These are phyloP conservation scores for Penicillium verrucosum DNA, from an alignment of 2,329 filamentous ascomycete genomes.

Conservation along the genomic window DNA sequence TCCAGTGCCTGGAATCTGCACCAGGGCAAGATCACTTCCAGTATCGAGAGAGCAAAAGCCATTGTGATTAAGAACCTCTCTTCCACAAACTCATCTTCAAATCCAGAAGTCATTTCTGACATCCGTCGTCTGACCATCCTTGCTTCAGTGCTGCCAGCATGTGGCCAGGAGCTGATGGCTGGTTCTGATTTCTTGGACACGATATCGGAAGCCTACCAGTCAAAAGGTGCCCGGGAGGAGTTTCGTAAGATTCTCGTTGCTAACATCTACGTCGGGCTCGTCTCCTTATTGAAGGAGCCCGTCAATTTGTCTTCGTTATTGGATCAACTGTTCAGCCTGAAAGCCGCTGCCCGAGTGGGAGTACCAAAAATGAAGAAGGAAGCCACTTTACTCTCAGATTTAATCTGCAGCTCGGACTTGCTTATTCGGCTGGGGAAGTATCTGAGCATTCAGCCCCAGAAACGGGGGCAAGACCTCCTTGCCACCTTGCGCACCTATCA, in stretches of 20 bases:
- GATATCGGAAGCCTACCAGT: constrained; percentile 49
- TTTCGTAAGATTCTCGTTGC: constrained; percentile 68
- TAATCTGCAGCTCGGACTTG: constrained; percentile 77
- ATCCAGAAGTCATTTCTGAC: constrained; percentile 21
- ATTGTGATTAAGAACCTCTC: constrained; percentile 33
- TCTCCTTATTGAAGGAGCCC: constrained; percentile 64
- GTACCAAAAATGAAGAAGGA: constrained; percentile 38
- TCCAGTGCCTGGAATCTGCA: constrained; percentile 47
- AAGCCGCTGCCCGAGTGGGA: constrained; percentile 65
- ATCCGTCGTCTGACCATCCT: constrained; percentile 41
- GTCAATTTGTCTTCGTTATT: constrained; percentile 72
- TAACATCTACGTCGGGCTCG: constrained; percentile 70
- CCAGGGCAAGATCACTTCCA: constrained; percentile 32
- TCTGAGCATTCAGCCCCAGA: constrained; percentile 35
- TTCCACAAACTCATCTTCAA: constrained; percentile 8
- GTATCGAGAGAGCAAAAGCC: constrained; percentile 38
- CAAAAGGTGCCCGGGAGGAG: constrained; percentile 54
- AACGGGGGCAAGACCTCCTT: constrained; percentile 42
- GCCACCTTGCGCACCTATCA: constrained; percentile 41
- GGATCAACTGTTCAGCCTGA: constrained; percentile 80
- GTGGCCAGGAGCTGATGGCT: constrained; percentile 65
- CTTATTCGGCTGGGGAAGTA: constrained; percentile 47
- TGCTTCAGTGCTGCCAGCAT: constrained; percentile 40
- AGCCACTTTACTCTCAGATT: constrained; percentile 70
- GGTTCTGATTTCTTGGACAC: constrained; percentile 87